Evolutionary conservation across 371 early-diverging fungal species (phyloP).

Genomic region (Actinomortierella ambigua): DNA sequence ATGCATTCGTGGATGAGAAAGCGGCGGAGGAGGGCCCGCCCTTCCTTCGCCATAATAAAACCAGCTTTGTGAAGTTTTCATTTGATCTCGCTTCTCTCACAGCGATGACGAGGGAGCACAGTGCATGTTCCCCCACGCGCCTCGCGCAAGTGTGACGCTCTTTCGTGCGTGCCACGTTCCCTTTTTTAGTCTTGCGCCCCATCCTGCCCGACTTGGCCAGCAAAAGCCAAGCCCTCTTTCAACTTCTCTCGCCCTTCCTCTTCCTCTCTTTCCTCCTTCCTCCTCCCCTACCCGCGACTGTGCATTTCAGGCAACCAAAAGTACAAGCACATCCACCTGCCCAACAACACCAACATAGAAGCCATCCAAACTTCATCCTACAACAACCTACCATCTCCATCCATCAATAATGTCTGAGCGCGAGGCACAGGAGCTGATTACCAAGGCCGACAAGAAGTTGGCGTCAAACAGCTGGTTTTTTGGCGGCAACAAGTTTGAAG

Average conservation of each 20-base stretch:
- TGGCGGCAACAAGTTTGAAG: constrained; percentile 87
- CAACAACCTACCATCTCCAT: background rate
- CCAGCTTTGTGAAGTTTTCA: background rate
- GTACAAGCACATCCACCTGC: background rate
- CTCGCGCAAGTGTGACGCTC: no score
- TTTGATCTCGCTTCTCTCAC: background rate
- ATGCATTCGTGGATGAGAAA: background rate
- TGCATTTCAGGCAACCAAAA: background rate
- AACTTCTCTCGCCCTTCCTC: background rate
- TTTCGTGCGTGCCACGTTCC: no score
- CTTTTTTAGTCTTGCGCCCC: no score
- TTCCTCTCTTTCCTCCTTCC: background rate
- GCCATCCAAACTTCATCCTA: background rate
- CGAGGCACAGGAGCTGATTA: constrained; percentile 72
- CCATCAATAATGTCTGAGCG: constrained; percentile 67
- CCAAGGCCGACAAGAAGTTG: constrained; percentile 78
- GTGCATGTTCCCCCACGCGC: no score
- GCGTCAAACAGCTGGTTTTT: constrained; percentile 79
- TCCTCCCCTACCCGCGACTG: background rate
- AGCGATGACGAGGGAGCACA: no score
- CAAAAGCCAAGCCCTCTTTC: no score
- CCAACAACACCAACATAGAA: background rate
- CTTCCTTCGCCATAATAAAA: background rate
- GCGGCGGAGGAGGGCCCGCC: background rate
- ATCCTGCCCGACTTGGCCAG: no score